Evolutionary conservation across 2,329 filamentous ascomycete genomes (phyloP).

Genomic region (Shiraia sp.): DNA sequence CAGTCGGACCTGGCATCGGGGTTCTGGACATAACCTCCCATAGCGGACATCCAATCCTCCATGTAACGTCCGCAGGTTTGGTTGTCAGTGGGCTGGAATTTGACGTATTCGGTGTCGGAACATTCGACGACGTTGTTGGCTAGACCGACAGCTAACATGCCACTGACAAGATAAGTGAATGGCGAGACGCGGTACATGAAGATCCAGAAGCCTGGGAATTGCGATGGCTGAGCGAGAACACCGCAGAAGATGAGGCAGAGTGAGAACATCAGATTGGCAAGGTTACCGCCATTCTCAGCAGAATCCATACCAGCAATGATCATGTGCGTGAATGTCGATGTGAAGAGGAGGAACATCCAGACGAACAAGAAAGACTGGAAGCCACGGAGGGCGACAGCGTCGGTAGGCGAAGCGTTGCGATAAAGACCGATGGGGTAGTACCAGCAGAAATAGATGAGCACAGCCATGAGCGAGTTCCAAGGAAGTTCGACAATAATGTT

Average conservation of each 20-base stretch:
- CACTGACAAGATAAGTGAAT: constrained; percentile 78
- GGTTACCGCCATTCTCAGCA: constrained; percentile 74
- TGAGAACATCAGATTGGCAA: constrained; percentile 75
- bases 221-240: constrained; percentile 67
- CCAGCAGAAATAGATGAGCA: constrained; percentile 79
- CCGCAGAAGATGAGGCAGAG: constrained; percentile 75
- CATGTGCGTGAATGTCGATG: constrained; percentile 78
- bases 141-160: constrained; percentile 71
- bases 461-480: constrained; percentile 76
- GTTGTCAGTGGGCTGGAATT: constrained; percentile 65
- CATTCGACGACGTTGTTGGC: constrained; percentile 70
- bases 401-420: constrained; percentile 66
- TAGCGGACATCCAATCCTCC: constrained; percentile 26
- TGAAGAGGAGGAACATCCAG: constrained; percentile 76
- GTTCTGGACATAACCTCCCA: constrained; percentile 46
- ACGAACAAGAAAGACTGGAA: constrained; percentile 79
- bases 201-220: constrained; percentile 76
- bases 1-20: constrained; percentile 45
- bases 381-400: constrained; percentile 68
- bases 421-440: constrained; percentile 86
- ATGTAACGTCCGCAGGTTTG: constrained; percentile 47
- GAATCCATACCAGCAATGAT: constrained; percentile 75
- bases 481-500: constrained; percentile 85
- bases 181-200: constrained; percentile 84
- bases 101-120: constrained; percentile 68